A percentile compares a stretch with the other conserved stretches of the same genome.
phyloP scores from a whole-genome alignment of 1,284 basidiomycete genomes.

The Blastosporella zonata region DNA sequence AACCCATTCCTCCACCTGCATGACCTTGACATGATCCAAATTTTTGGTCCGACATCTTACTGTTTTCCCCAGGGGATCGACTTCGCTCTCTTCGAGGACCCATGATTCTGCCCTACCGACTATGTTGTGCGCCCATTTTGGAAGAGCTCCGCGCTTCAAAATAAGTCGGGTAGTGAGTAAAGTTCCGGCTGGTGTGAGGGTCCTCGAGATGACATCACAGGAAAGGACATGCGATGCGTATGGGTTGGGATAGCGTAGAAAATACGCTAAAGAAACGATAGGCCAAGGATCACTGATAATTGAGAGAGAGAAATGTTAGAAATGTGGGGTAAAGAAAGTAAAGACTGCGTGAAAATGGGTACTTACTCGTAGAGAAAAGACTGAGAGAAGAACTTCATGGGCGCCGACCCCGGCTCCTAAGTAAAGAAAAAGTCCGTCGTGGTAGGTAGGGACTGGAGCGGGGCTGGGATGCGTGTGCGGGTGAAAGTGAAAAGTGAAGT shows the following conservation, averaged over 20 bases:
- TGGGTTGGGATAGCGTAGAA: conserved; percentile 96
- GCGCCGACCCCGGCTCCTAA: conserved; percentile 29
- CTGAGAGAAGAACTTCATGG: conserved; percentile 80
- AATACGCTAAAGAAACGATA: conserved; percentile 90
- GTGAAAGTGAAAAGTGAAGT: conserved; percentile 10
- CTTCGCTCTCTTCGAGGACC: conserved; percentile 90
- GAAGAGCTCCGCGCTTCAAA: conserved; percentile 86
- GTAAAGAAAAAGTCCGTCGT: conserved; percentile 12
- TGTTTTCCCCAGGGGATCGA: conserved; percentile 71
- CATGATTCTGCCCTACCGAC: conserved; percentile 75
- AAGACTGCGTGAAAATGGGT: neutral
- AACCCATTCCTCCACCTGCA: conserved; percentile 77
- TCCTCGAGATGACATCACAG: conserved; percentile 90
- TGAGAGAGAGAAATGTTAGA: conserved; percentile 9
- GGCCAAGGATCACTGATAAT: conserved; percentile 79
- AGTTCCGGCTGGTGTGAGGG: conserved; percentile 66
- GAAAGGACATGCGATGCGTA: conserved; percentile 92
- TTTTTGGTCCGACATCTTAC: conserved; percentile 75
- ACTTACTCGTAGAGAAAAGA: conserved; percentile 79
- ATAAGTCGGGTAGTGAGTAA: conserved; percentile 90
- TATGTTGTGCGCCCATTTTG: conserved; percentile 86
- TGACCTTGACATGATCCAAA: conserved; percentile 80
- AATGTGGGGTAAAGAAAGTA: neutral
- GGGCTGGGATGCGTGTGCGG: neutral
- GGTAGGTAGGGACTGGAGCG: conserved; percentile 6